Evolutionary conservation across 129 eudicot genomes (phyloP), one percentile per base, ranked within the genome.

Genomic region (Rutidosis leptorrhynchoides): DNA sequence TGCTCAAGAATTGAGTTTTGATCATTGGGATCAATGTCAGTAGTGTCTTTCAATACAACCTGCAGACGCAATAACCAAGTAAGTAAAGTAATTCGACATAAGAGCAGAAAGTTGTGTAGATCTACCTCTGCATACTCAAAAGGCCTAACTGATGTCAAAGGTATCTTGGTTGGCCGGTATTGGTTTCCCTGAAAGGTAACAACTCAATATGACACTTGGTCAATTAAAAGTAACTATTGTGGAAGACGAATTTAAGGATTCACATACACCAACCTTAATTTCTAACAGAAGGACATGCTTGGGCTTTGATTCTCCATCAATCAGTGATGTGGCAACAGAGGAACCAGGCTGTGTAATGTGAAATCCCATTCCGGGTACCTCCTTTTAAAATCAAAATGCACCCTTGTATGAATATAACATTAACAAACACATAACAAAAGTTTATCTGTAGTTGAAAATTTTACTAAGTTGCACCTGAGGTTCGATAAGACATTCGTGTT

Each of bases 321-420:
- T 93, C 54, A 93, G 81, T 27, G 98, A 93, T 69, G 98, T 93
- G 54, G 98, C 98, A 62, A 93, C 87, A 57, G 98, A 93, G 64
- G 98, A 93, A 69, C 98, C 98, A 58, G 98, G 98, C 74, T 93
- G 98, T 61, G 98, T 93, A 30, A 93, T 88, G 83, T 93, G 98
- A 75, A 93, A 93, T 46, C 98, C 98, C 98, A 93, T 93, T 32
- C 98, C 98, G 26, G 98, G 80, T 80, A 88, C 96, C 80, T 93
- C 98, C 98, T 93, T 77, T 69, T 37, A 78, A 32, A n/a, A n/a
- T n/a, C n/a, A n/a, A n/a, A n/a, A n/a, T n/a, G n/a, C n/a, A n/a
- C n/a, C n/a, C n/a, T n/a, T n/a, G 65, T 83, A 83, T 65, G 43
- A 58, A n/a, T 52, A 79, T 53, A 29, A 4, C 51, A 76, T 60